phyloP scores from a whole-genome alignment of 2,329 filamentous ascomycete species.

The Albifimbria verrucaria region DNA sequence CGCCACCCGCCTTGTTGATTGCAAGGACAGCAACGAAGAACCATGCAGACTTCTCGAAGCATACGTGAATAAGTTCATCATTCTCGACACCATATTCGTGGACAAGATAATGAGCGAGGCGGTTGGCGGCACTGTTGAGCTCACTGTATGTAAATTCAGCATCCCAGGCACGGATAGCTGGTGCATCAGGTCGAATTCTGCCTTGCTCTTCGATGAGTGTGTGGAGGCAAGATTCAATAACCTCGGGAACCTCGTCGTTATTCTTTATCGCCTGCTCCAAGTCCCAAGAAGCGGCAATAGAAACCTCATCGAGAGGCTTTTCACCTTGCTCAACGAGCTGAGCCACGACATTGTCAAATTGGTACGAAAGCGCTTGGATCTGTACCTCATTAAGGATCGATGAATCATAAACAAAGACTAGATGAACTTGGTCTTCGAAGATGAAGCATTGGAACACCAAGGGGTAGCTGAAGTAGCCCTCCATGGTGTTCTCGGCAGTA shows the following conservation, averaged over 20 bases:
- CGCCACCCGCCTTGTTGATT: slow-evolving; percentile 25
- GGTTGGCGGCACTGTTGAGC: slow-evolving; percentile 22
- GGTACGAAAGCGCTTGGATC: neutral
- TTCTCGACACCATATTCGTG: neutral
- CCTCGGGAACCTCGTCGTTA: neutral
- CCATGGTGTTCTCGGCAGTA: neutral
- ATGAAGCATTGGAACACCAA: neutral
- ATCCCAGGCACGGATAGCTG: slow-evolving; percentile 1
- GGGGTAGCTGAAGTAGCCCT: neutral
- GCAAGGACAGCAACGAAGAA: slow-evolving; percentile 18
- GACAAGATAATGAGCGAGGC: slow-evolving; percentile 30
- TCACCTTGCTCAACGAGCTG: neutral
- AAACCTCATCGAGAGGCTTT: neutral
- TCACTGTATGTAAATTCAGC: neutral
- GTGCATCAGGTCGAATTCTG: neutral
- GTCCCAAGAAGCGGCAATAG: neutral
- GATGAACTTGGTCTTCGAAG: neutral
- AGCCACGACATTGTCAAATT: neutral
- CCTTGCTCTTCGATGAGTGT: neutral
- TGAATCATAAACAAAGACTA: neutral
- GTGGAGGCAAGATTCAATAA: neutral
- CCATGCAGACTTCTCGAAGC: slow-evolving; percentile 21
- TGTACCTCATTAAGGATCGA: neutral
- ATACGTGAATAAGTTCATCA: slow-evolving; percentile 10
- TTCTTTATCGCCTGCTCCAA: neutral